phyloP scores from a whole-genome alignment of 2,329 filamentous ascomycete species.

The Penicillium sp. region DNA sequence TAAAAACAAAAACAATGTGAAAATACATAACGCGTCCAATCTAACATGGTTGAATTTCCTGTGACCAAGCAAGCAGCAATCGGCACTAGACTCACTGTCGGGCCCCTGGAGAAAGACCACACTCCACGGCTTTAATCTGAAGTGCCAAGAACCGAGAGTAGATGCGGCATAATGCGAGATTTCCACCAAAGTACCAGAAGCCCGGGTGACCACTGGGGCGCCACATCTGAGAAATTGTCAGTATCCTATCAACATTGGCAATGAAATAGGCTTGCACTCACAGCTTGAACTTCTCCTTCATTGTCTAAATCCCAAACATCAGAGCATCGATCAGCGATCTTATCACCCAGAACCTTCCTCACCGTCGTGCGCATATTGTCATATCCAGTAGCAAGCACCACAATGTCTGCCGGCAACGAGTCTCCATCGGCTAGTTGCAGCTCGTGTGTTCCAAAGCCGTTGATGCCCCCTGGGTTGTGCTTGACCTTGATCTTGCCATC shows the following conservation, averaged over 20 bases:
- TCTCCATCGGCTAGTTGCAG: conserved; percentile 57
- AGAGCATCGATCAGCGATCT: conserved; percentile 58
- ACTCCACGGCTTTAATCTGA: conserved; percentile 52
- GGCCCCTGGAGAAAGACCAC: conserved; percentile 32
- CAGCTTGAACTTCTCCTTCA: conserved; percentile 56
- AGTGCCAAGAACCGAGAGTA: conserved; percentile 58
- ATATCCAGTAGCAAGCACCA: conserved; percentile 66
- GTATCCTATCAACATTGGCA: neutral
- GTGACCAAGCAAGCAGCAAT: neutral
- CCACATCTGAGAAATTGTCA: conserved; percentile 44
- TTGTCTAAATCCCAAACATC: conserved; percentile 65
- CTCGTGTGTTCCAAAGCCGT: conserved; percentile 50
- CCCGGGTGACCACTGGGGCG: conserved; percentile 62
- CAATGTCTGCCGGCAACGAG: conserved; percentile 61
- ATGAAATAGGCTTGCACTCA: conserved; percentile 18
- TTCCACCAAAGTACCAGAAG: conserved; percentile 69
- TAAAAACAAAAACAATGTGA: too few species aligned
- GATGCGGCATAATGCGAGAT: conserved; percentile 63
- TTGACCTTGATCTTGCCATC: conserved; percentile 64
- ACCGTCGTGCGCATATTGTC: conserved; percentile 69
- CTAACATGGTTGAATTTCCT: neutral
- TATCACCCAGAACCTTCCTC: conserved; percentile 62
- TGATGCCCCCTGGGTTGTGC: conserved; percentile 57
- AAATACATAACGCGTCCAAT: too few species aligned
- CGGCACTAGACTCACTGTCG: conserved; percentile 4